phyloP scores from a whole-genome alignment of 2,329 filamentous ascomycete species.

The Penicillium sp. region DNA sequence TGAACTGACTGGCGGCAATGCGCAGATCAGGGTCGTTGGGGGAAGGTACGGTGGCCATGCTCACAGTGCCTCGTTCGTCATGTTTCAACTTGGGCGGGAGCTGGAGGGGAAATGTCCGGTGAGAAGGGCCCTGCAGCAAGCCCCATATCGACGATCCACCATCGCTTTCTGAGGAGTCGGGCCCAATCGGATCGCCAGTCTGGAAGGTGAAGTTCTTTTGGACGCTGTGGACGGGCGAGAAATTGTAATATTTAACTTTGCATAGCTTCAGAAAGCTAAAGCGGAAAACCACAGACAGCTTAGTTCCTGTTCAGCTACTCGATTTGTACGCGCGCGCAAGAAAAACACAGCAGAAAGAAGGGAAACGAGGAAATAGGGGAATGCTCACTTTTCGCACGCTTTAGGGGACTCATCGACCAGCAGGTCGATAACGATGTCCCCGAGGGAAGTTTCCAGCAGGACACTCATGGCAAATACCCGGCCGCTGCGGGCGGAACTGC shows the following conservation, averaged over 20 bases:
- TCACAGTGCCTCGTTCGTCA: conserved; percentile 78
- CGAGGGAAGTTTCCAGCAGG: conserved; percentile 80
- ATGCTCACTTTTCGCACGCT: conserved; percentile 81
- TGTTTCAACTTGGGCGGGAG: conserved; percentile 84
- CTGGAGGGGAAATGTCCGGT: conserved; percentile 72
- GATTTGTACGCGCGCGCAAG: too few species aligned
- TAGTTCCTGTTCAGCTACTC: conserved; percentile 53
- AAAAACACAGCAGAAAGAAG: too few species aligned
- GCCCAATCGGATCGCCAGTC: conserved; percentile 86
- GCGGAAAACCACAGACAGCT: conserved; percentile 39
- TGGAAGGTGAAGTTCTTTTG: conserved; percentile 96
- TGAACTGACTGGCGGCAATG: conserved; percentile 82
- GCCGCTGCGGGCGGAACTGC: too few species aligned
- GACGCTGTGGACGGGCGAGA: conserved; percentile 79
- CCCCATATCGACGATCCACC: conserved; percentile 93
- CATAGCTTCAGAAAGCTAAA: conserved; percentile 98
- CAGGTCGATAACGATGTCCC: conserved; percentile 91
- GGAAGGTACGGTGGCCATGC: conserved; percentile 85
- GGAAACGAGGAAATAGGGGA: conserved; percentile 15
- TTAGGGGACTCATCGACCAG: conserved; percentile 80
- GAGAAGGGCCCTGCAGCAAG: conserved; percentile 59
- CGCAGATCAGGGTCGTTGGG: conserved; percentile 69
- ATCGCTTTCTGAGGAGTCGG: conserved; percentile 73
- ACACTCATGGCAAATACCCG: conserved; percentile 90
- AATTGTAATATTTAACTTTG: conserved; percentile 99